phyloP scores from a whole-genome alignment of 169 alveolate species.

The Haemoproteus tartakovskyi region DNA sequence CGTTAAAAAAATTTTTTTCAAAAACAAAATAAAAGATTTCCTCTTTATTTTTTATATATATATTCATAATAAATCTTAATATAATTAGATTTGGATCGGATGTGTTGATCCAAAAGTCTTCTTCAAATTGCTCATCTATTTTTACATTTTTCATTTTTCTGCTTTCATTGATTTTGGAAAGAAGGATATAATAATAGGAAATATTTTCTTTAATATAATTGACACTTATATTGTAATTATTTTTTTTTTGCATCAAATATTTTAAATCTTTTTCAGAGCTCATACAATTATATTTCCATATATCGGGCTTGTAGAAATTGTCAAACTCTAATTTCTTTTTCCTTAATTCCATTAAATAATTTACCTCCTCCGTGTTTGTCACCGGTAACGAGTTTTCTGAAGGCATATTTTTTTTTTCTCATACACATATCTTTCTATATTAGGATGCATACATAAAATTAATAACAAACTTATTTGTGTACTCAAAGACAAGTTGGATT shows the following conservation, averaged over 20 bases:
- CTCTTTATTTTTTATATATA: constrained; percentile 28
- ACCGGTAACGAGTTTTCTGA: background rate
- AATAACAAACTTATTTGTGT: constrained; percentile 52
- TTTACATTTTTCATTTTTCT: constrained; percentile 21
- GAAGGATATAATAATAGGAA: constrained; percentile 22
- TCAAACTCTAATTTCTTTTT: constrained; percentile 24
- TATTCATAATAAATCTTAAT: constrained; percentile 16
- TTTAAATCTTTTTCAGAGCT: constrained; percentile 39
- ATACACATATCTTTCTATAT: constrained; percentile 49
- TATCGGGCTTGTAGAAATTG: constrained; percentile 15
- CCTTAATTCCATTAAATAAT: constrained; percentile 5
- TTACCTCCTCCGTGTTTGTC: constrained; percentile 2
- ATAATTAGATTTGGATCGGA: constrained; percentile 7
- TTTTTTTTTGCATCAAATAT: constrained; percentile 14
- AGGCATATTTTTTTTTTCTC: constrained; percentile 32
- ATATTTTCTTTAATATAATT: constrained; percentile 24
- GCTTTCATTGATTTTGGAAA: constrained; percentile 38
- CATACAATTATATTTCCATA: constrained; percentile 63
- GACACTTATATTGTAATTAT: constrained; percentile 25
- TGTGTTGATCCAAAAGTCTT: background rate
- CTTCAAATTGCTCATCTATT: background rate
- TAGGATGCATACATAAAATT: constrained; percentile 53
- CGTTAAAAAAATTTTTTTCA: constrained; percentile 38
- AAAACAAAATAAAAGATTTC: constrained; percentile 31
- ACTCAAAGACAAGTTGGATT: constrained; percentile 16